Evolutionary conservation across 2,329 filamentous ascomycete genomes (phyloP).

Genomic region (Epichloe glyceriae): DNA sequence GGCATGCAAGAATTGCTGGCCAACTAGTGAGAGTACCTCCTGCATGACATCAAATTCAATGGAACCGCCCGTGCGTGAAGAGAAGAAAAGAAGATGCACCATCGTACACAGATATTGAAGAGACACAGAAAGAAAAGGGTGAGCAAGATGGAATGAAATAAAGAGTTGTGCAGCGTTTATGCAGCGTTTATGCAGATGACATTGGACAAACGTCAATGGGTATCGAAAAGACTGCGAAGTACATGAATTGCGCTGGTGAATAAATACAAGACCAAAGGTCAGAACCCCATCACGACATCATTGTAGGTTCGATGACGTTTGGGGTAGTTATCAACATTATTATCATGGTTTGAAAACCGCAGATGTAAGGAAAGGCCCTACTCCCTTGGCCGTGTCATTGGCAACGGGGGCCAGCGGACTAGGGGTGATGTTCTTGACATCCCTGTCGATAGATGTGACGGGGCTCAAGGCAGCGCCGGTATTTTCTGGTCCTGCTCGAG

Average conservation of each 20-base stretch:
- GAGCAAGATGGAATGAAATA: not conserved
- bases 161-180: not conserved
- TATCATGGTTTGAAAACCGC: slow-evolving; percentile 34
- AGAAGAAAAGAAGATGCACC: not conserved
- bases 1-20: too few species aligned
- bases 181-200: not conserved
- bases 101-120: not conserved
- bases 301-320: too few species aligned
- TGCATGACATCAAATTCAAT: too few species aligned
- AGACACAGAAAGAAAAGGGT: not conserved
- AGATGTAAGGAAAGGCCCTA: slow-evolving; percentile 32
- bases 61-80: too few species aligned
- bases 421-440: not conserved
- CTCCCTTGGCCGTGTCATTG: slow-evolving; percentile 7
- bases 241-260: too few species aligned
- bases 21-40: too few species aligned
- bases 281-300: not conserved
- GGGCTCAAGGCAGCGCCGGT: not conserved
- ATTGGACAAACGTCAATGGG: not conserved
- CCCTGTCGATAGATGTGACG: not conserved
- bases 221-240: not conserved
- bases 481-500: slow-evolving; percentile 4
- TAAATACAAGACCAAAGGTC: too few species aligned
- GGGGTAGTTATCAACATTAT: not conserved
- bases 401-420: not conserved